Evolutionary conservation across 2,329 filamentous ascomycete genomes (phyloP).

Genomic region (Annulohypoxylon truncatum): DNA sequence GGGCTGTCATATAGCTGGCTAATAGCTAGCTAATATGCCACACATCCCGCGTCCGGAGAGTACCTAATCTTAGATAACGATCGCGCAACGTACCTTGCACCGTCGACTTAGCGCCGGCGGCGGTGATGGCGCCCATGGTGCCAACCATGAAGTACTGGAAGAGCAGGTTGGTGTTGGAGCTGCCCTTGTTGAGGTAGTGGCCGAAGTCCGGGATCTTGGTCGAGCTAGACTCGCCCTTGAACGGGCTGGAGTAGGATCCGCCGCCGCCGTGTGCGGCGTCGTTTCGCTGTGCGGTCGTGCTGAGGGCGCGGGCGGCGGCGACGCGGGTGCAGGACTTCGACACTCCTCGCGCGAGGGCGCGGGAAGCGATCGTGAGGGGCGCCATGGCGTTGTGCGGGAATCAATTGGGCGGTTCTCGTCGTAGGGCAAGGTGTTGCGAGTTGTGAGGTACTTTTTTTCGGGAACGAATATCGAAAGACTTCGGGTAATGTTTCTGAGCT

Average conservation of each 20-base stretch:
- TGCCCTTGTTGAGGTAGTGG: constrained; percentile 81
- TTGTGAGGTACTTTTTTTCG: constrained; percentile 64
- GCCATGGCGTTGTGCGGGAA: constrained; percentile 65
- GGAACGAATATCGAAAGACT: constrained; percentile 43
- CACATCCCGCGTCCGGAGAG: too few relatives aligned
- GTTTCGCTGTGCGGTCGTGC: constrained; percentile 63
- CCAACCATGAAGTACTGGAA: constrained; percentile 99
- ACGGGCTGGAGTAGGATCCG: constrained; percentile 69
- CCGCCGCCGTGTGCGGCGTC: constrained; percentile 49
- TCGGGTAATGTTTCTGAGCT: constrained; percentile 35
- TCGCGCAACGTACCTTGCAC: constrained; percentile 84
- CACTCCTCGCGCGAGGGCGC: constrained; percentile 73
- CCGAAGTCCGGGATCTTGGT: constrained; percentile 88
- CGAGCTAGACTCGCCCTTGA: constrained; percentile 68
- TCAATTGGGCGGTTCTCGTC: constrained; percentile 46
- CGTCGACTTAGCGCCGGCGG: constrained; percentile 95
- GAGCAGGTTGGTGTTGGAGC: constrained; percentile 80
- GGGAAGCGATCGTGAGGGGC: constrained; percentile 75
- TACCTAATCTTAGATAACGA: not conserved
- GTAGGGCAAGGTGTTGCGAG: not conserved
- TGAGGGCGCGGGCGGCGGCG: constrained; percentile 64
- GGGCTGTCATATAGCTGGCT: too few relatives aligned
- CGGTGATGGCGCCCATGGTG: constrained; percentile 89
- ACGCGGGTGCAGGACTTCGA: constrained; percentile 56
- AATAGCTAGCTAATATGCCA: too few relatives aligned